phyloP scores from a whole-genome alignment of 331 rosid species.

The Malus hybrid region DNA sequence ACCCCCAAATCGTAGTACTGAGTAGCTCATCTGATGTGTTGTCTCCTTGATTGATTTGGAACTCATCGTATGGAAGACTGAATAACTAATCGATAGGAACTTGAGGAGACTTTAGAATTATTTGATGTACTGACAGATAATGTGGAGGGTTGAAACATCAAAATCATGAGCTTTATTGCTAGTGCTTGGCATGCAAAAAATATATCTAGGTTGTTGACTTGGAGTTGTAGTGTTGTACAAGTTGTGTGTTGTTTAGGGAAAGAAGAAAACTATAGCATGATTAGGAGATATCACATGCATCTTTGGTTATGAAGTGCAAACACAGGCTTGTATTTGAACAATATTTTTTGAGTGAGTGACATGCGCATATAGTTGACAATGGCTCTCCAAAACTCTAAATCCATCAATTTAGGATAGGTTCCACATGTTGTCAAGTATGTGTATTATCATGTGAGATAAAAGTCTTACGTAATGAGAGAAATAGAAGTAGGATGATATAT shows the following conservation, averaged over 20 bases:
- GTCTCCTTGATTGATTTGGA: no score
- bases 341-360: background rate
- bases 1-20: accelerated
- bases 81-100: no score
- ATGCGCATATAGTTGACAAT: background rate
- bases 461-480: no score
- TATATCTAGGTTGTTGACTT: background rate
- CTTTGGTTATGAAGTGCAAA: background rate
- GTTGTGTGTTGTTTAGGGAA: background rate
- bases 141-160: no score
- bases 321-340: background rate
- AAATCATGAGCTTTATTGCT: background rate
- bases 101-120: no score
- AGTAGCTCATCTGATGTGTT: no score
- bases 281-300: background rate
- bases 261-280: background rate
- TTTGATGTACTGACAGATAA: no score
- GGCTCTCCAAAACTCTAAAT: background rate
- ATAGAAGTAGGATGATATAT: background rate
- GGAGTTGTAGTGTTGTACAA: background rate
- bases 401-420: background rate
- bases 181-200: background rate
- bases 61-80: no score
- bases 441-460: no score
- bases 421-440: background rate